Percentiles rank a stretch among this genome's conserved stretches.
Evolutionary conservation across 192 early-diverging fungal species (phyloP).

Genomic region (Coemansia sp.): DNA sequence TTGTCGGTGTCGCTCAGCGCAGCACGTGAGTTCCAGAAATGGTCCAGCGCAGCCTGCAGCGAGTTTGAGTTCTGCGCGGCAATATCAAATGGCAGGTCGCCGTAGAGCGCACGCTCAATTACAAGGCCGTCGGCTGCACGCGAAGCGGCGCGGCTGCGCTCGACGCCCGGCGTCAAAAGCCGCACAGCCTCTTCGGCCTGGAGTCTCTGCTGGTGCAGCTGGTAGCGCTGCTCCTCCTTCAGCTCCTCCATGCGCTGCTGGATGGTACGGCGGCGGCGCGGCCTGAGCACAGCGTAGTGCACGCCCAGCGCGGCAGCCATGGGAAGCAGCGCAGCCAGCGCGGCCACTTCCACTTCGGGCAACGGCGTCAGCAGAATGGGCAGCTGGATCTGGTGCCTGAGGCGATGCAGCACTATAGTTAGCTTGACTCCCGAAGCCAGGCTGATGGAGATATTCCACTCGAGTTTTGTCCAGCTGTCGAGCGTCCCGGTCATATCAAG

Average conservation of each 20-base stretch:
- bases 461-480: slow-evolving; percentile 49
- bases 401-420: slow-evolving; percentile 59
- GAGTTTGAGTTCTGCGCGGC: slow-evolving; percentile 41
- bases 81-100: slow-evolving; percentile 62
- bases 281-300: slow-evolving; percentile 61
- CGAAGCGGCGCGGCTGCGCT: slow-evolving; percentile 67
- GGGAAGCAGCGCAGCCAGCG: slow-evolving; percentile 58
- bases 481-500: slow-evolving; percentile 14
- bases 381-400: slow-evolving; percentile 66
- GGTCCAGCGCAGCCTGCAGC: slow-evolving; percentile 15
- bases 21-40: slow-evolving; percentile 2
- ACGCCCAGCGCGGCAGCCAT: slow-evolving; percentile 52
- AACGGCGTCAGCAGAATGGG: slow-evolving; percentile 64
- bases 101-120: slow-evolving; percentile 85
- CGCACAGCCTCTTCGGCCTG: slow-evolving; percentile 78
- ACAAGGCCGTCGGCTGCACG: slow-evolving; percentile 67
- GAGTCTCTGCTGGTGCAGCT: slow-evolving; percentile 62
- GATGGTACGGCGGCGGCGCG: slow-evolving; percentile 54
- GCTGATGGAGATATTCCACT: slow-evolving; percentile 62
- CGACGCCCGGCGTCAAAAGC: slow-evolving; percentile 66
- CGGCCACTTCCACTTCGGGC: slow-evolving; percentile 55
- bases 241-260: slow-evolving; percentile 54
- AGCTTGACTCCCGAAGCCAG: slow-evolving; percentile 58
- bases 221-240: slow-evolving; percentile 61
- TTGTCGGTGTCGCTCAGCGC: slow-evolving; percentile 29